These are phyloP conservation scores for Penicillium concentricum DNA, from an alignment of 2,329 filamentous ascomycete genomes.

Conservation along the genomic window DNA sequence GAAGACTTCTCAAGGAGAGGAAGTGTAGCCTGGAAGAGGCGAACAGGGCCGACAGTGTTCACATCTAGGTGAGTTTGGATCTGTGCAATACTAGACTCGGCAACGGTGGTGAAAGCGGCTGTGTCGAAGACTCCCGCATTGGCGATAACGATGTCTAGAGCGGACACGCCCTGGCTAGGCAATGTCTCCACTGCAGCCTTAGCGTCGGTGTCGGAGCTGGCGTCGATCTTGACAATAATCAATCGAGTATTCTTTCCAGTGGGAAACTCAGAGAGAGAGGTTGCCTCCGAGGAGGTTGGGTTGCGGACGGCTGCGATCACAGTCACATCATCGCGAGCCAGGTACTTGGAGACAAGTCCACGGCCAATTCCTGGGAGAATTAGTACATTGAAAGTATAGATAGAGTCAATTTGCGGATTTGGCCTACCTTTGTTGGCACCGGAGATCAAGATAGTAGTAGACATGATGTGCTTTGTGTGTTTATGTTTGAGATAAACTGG, in stretches of 20 bases:
- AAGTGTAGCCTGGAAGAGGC: background rate
- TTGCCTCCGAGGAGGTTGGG: background rate
- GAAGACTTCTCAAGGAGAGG: background rate
- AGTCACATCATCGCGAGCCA: background rate
- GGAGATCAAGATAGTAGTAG: background rate
- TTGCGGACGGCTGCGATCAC: conserved; percentile 2
- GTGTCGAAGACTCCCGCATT: background rate
- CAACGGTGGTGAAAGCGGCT: background rate
- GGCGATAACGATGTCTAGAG: background rate
- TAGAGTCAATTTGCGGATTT: too few species aligned
- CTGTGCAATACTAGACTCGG: background rate
- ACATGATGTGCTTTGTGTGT: background rate
- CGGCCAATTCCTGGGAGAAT: background rate
- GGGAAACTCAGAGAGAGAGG: background rate
- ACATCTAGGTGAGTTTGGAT: background rate
- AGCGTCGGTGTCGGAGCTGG: background rate
- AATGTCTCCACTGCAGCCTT: background rate
- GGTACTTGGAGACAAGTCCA: background rate
- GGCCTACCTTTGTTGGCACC: background rate
- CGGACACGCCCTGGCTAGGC: background rate
- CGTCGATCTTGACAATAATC: background rate
- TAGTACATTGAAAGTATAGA: background rate
- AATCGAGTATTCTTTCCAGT: background rate
- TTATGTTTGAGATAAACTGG: too few species aligned
- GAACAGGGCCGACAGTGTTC: background rate